Conservation (phyloP, 257 asterid species). For the Paulownia fortunei region DNA sequence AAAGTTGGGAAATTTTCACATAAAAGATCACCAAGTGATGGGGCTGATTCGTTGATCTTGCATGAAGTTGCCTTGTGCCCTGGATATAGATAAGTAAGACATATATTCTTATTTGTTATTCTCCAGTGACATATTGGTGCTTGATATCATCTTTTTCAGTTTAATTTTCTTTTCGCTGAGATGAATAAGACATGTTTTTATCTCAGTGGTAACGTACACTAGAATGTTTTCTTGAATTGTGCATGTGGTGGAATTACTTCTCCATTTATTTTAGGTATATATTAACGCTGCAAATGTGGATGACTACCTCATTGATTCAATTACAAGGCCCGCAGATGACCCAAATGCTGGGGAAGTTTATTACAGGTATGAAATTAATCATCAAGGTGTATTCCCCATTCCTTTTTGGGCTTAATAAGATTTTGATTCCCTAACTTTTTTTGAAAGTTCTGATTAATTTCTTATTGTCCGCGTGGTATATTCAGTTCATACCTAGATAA, state of each 20-base stretch:
- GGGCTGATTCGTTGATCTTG: background rate
- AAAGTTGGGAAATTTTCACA: background rate
- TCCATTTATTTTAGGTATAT: slow-evolving; percentile 63
- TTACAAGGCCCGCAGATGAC: slow-evolving; percentile 80
- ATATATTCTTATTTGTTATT: background rate
- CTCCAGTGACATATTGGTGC: background rate
- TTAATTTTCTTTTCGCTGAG: background rate
- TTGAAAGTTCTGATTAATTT: too few relatives aligned
- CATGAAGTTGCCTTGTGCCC: background rate
- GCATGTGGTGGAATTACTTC: background rate
- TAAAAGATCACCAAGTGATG: background rate
- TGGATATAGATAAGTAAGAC: background rate
- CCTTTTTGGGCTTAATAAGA: background rate
- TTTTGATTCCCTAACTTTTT: background rate
- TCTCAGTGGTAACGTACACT: background rate
- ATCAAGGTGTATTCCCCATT: background rate
- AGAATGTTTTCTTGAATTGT: background rate
- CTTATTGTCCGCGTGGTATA: background rate
- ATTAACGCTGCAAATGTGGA: slow-evolving; percentile 81
- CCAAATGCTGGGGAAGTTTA: slow-evolving; percentile 96
- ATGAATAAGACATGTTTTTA: background rate
- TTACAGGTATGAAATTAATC: slow-evolving; percentile 58
- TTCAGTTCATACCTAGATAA: background rate
- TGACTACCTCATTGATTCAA: slow-evolving; percentile 80
- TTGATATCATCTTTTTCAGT: background rate